Conservation (phyloP, 169 alveolate species). For the Perkinsus chesapeaki region DNA sequence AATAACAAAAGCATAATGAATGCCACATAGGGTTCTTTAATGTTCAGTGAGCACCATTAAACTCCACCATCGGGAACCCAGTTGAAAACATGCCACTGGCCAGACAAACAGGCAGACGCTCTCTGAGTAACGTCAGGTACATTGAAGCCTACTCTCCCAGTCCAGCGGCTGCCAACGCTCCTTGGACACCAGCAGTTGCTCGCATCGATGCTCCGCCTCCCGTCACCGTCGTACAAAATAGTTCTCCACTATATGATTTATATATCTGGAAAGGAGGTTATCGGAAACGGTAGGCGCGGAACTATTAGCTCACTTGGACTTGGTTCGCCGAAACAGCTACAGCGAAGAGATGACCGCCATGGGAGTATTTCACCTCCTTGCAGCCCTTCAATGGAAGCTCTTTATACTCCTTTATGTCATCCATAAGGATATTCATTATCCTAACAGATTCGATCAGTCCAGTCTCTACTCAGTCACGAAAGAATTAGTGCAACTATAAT, state of each 20-base stretch:
- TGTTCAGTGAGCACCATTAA: no score
- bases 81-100: no score
- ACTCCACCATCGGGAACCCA: no score
- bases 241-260: background rate
- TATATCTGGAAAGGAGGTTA: background rate
- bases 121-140: no score
- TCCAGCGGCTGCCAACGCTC: background rate
- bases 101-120: no score
- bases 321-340: background rate
- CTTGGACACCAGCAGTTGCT: background rate
- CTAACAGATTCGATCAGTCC: background rate
- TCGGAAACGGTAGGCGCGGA: background rate
- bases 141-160: background rate
- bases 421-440: background rate
- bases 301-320: background rate
- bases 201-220: background rate
- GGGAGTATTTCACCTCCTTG: background rate
- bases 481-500: no score
- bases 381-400: background rate
- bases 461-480: background rate
- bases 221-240: background rate
- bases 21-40: no score
- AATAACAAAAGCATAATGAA: no score
- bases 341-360: background rate
- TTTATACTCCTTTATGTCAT: background rate